Evolutionary conservation across 169 alveolate species (phyloP).

Genomic region (Eimeria sp.): DNA sequence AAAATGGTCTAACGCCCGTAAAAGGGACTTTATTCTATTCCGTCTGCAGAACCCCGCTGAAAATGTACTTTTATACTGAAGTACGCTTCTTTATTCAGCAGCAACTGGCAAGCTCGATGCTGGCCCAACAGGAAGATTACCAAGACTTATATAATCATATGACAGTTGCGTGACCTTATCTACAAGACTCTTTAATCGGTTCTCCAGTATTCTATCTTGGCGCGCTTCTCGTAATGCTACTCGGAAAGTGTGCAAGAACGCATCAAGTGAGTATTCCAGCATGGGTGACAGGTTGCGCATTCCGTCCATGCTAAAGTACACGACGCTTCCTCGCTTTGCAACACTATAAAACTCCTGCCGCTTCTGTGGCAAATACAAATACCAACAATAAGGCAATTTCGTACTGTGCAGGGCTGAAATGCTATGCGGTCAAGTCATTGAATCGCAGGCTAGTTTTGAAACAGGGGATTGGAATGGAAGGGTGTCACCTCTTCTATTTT

Average conservation of each 20-base stretch:
- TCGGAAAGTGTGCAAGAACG: conserved; percentile 94
- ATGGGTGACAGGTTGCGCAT: conserved; percentile 94
- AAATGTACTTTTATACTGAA: not conserved
- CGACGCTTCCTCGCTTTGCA: conserved; percentile 88
- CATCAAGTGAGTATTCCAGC: conserved; percentile 96
- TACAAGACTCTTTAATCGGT: conserved; percentile 94
- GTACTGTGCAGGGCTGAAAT: not conserved
- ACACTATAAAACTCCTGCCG: conserved; percentile 83
- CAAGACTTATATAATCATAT: conserved; percentile 96
- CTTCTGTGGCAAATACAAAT: conserved; percentile 39
- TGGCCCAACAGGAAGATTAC: conserved; percentile 60
- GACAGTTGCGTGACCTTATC: conserved; percentile 95
- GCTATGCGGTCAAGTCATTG: not conserved
- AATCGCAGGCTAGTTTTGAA: not conserved
- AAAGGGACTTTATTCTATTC: not conserved
- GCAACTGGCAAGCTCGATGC: not conserved
- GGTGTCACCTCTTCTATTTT: conserved; percentile 90
- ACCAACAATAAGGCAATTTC: not conserved
- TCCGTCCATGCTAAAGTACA: conserved; percentile 96
- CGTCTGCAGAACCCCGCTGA: not conserved
- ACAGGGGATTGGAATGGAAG: not conserved
- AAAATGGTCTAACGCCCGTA: not conserved
- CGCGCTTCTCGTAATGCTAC: conserved; percentile 95
- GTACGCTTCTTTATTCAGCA: not conserved
- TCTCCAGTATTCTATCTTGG: conserved; percentile 94